These are phyloP conservation scores for Colletotrichum costaricense DNA, from an alignment of 2,329 filamentous ascomycete species.

Conservation along the genomic window DNA sequence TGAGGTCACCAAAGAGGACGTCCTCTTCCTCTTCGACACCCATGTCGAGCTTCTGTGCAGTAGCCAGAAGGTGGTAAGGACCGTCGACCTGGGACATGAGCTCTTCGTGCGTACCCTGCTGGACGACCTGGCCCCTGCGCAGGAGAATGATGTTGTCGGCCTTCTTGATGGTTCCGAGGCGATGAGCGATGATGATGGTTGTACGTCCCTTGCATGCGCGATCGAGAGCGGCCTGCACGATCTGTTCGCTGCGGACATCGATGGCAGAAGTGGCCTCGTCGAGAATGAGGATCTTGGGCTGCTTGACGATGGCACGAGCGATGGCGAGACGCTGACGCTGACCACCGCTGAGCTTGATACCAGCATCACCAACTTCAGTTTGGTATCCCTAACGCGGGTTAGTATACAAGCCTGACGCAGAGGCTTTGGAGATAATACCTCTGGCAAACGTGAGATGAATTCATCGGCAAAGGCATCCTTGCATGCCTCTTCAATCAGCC, in stretches of 20 bases:
- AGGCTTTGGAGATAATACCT: constrained; percentile 34
- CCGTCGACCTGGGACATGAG: constrained; percentile 54
- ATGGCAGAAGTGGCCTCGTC: constrained; percentile 73
- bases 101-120: constrained; percentile 68
- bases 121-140: constrained; percentile 62
- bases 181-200: constrained; percentile 69
- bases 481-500: constrained; percentile 59
- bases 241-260: constrained; percentile 66
- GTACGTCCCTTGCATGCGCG: constrained; percentile 63
- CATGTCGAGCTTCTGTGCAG: constrained; percentile 40
- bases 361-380: constrained; percentile 72
- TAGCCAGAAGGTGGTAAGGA: constrained; percentile 59
- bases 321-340: constrained; percentile 71
- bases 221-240: constrained; percentile 61
- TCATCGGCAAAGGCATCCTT: constrained; percentile 63
- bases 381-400: constrained; percentile 59
- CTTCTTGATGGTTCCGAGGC: constrained; percentile 62
- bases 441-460: constrained; percentile 62
- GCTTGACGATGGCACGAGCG: constrained; percentile 66
- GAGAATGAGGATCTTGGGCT: constrained; percentile 68
- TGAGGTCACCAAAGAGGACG: constrained; percentile 37
- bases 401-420: constrained; percentile 5
- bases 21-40: constrained; percentile 26
- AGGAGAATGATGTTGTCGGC: constrained; percentile 71
- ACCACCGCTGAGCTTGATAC: constrained; percentile 74